Base-by-base conservation (phyloP, 2,329 filamentous ascomycete species). In the Pseudogymnoascus verrucosus region DNA sequence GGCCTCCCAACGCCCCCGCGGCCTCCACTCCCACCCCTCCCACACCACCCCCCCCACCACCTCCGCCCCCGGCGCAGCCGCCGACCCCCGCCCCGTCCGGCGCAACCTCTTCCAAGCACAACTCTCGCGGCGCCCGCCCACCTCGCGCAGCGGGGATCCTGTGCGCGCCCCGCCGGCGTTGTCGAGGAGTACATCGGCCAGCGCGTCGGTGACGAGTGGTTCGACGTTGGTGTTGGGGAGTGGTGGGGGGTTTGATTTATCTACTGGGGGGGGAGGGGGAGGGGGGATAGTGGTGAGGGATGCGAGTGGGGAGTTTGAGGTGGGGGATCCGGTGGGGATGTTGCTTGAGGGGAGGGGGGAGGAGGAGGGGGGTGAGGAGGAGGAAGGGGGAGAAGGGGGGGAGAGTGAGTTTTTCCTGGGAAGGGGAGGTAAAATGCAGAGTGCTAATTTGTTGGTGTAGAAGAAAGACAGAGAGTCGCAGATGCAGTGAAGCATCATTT, bases 401-500 rank as follows among this genome's bases (percentile, higher is more conserved):
- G 74, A 76, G 63, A 77, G 75, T 73, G 74, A 77, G 61, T 42
- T 42, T 40, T 10, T 31, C 28, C n/a, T n/a, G n/a, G n/a, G n/a
- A n/a, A n/a, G n/a, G n/a, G n/a, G n/a, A n/a, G n/a, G n/a, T n/a
- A n/a, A n/a, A n/a, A n/a, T n/a, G n/a, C n/a, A n/a, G n/a, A n/a
- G n/a, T n/a, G n/a, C n/a, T 19, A 19, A 19, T 19, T 19, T 34
- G 5, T 34, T 31, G 10, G 31, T 34, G 19, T 65, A 86, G 84
- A 80, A 63, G 85, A 88, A 71, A 78, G 83, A 62, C 84, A 88
- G 71, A 77, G 80, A 61, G 73, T 88, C 10, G 79, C 82, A 23
- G 85, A 88, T 66, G 83, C 83, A 1, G 82, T 89, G 36, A 85
- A 81, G 70, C 82, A 84, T 69, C 83, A 87, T 71, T 81, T 83